Conservation (phyloP, 805 yeast genomes). For the Yamadazyma olivae region DNA sequence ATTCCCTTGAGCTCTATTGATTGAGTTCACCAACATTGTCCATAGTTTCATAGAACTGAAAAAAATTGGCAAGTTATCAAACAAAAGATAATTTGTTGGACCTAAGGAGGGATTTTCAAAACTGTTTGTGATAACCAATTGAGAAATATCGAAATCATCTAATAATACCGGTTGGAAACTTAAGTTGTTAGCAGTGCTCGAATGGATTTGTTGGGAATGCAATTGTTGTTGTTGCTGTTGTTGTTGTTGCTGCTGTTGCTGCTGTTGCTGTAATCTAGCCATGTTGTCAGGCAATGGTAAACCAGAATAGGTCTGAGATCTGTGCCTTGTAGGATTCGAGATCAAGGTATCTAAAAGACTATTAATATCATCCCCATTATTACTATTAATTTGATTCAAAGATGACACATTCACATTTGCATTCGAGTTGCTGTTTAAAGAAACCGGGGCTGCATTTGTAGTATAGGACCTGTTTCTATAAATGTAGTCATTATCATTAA, state of each 20-base stretch:
- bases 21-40: constrained; percentile 19
- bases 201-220: constrained; percentile 1
- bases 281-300: constrained; percentile 19
- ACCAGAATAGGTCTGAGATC: constrained; percentile 42
- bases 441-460: constrained; percentile 34
- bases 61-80: constrained; percentile 79
- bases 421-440: constrained; percentile 1
- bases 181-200: too few species aligned
- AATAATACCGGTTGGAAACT: constrained; percentile 26
- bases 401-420: constrained; percentile 16
- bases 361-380: constrained; percentile 25
- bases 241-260: constrained; percentile 12
- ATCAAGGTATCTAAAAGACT: constrained; percentile 29
- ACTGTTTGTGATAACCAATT: constrained; percentile 63
- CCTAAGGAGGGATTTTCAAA: constrained; percentile 67
- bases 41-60: constrained; percentile 46
- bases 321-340: constrained; percentile 22
- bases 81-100: constrained; percentile 73
- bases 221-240: constrained; percentile 12
- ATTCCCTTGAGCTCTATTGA: constrained; percentile 13
- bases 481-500: constrained; percentile 2
- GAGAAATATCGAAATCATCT: constrained; percentile 62
- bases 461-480: constrained; percentile 51
- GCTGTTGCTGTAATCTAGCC: constrained; percentile 10
- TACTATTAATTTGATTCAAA: constrained; percentile 6